Evolutionary conservation across 1,284 basidiomycete genomes (phyloP), one percentile per base, ranked within the genome.

Genomic region (Takashimella koratensis): DNA sequence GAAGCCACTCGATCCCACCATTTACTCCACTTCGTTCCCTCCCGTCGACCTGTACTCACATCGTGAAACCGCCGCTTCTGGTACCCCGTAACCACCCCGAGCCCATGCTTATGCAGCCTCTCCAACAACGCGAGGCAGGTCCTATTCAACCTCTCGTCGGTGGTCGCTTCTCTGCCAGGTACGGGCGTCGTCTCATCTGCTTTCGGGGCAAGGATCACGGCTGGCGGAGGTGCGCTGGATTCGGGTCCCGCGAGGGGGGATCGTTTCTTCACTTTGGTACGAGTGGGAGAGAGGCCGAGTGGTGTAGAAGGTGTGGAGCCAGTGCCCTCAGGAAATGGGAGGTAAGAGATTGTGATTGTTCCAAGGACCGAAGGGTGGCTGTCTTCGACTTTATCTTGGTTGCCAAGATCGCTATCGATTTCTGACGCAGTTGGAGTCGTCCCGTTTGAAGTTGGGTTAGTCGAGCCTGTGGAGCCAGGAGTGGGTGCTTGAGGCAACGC

Each of bases 61-160:
- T 98, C 94, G 67, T 98, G 95, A 6, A 80, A 68, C 1, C 94
- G 86, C 1, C 92, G 83, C 70, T 97, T 97, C 70, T 84, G 82
- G 76, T 96, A 97, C 46, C 86, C 83, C 1, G 84, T 85, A 59
- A 85, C 66, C 2, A 82, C 81, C 4, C 94, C 93, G 83, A 86
- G 90, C 10, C 87, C 86, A 67, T 96, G 90, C 44, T 88, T 83
- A 72, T 91, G 86, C 19, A 94, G 71, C 0, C 87, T 84, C 55
- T 92, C 88, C 10, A 97, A 80, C 6, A 98, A 81, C 0, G 85
- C 82, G 4, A 91, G 77, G 36, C 84, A 86, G 0, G 90, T 96
- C 19, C 91, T 83, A 59, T 87, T 86, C 0, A 95, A 78, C 3
- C 90, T 36, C 16, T 36, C 30, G 10, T 36, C 30, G 8, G 30